These are phyloP conservation scores for Penicillium waksmanii DNA, from an alignment of 495 filamentous ascomycete species.

Conservation along the genomic window DNA sequence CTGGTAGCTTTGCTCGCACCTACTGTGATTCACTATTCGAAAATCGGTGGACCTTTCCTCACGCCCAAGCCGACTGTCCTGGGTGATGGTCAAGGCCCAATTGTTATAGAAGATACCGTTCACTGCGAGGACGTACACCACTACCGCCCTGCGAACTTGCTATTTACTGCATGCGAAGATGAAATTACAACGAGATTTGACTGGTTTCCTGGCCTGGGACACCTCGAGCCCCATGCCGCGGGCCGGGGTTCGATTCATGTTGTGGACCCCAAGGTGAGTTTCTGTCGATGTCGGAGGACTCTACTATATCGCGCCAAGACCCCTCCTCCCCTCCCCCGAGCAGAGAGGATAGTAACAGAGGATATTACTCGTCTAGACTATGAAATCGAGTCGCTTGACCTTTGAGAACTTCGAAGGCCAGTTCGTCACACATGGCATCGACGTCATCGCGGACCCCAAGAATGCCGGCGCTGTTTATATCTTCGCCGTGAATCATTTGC, in stretches of 20 bases:
- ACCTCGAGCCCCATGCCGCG: constrained; percentile 36
- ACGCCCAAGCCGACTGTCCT: constrained; percentile 32
- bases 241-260: constrained; percentile 55
- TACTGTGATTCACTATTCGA: constrained; percentile 32
- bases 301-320: too few relatives aligned
- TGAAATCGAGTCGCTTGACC: constrained; percentile 48
- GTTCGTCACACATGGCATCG: constrained; percentile 65
- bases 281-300: too few relatives aligned
- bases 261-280: constrained; percentile 54
- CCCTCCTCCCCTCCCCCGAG: too few relatives aligned
- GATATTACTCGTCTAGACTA: constrained; percentile 33
- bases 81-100: constrained; percentile 38
- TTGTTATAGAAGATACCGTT: constrained; percentile 54
- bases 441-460: constrained; percentile 52
- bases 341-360: too few relatives aligned
- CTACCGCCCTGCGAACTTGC: constrained; percentile 47
- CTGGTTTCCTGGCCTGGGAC: constrained; percentile 60
- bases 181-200: constrained; percentile 44
- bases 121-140: constrained; percentile 66
- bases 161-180: constrained; percentile 63
- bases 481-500: constrained; percentile 62
- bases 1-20: constrained; percentile 38
- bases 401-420: constrained; percentile 56
- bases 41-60: constrained; percentile 35
- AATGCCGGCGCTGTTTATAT: constrained; percentile 57